Conservation (phyloP, 2,329 filamentous ascomycete genomes). For the Zelopaecilomyces penicillatus region DNA sequence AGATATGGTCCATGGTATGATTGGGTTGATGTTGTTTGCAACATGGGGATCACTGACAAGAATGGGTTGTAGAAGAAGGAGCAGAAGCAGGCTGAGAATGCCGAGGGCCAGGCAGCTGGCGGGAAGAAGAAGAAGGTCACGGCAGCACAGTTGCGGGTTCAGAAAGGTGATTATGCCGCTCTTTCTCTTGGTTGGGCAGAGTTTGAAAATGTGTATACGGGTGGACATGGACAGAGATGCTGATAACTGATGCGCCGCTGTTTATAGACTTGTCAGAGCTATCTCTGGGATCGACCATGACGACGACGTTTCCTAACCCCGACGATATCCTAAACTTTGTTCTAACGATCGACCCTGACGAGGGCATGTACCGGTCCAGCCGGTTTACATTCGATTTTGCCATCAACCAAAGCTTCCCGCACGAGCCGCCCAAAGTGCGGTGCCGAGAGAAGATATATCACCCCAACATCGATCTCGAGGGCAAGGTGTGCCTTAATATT, state of each 20-base stretch:
- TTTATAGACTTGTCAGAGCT: constrained; percentile 68
- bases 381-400: constrained; percentile 83
- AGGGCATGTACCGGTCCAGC: constrained; percentile 81
- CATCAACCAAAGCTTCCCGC: constrained; percentile 92
- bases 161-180: constrained; percentile 61
- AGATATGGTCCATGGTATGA: constrained; percentile 97
- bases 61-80: constrained; percentile 68
- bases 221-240: neutral
- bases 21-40: neutral
- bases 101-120: constrained; percentile 58
- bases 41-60: neutral
- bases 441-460: constrained; percentile 99
- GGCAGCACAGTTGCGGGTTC: constrained; percentile 86
- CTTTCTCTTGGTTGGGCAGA: neutral
- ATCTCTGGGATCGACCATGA: constrained; percentile 71
- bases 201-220: neutral
- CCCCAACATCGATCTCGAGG: constrained; percentile 95
- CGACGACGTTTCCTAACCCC: constrained; percentile 69
- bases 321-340: constrained; percentile 82
- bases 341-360: constrained; percentile 75
- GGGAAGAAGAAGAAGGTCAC: constrained; percentile 98
- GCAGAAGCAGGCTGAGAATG: constrained; percentile 88
- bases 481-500: constrained; percentile 97
- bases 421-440: constrained; percentile 94
- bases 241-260: neutral